Percentiles rank a stretch among this genome's conserved stretches.
These are phyloP conservation scores for Spergularia marina DNA, from an alignment of 148 eudicot genomes.

Conservation along the genomic window DNA sequence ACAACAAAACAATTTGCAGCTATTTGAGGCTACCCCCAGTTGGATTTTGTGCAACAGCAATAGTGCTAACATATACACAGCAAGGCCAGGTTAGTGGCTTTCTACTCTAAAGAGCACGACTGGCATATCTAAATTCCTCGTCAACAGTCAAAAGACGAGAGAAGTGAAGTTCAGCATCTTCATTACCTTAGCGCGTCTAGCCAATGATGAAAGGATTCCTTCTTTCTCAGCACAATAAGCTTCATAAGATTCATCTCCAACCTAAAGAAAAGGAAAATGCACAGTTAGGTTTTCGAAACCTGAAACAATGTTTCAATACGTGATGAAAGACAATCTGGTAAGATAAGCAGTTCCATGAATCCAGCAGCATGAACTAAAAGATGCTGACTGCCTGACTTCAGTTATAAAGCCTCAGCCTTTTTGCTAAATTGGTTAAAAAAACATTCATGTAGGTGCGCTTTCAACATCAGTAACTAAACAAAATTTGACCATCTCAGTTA, in stretches of 20 bases:
- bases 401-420: too few species aligned
- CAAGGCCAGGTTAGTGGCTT: too few species aligned
- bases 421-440: too few species aligned
- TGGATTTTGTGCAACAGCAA: neutral
- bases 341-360: neutral
- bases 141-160: neutral
- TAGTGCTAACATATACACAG: too few species aligned
- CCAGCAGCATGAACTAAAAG: neutral
- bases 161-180: neutral
- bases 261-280: conserved; percentile 40
- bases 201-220: conserved; percentile 81
- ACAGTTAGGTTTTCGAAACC: conserved; percentile 6
- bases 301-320: neutral
- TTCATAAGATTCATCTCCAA: conserved; percentile 87
- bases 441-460: too few species aligned
- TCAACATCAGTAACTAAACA: too few species aligned
- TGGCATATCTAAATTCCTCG: too few species aligned
- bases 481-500: too few species aligned
- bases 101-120: too few species aligned
- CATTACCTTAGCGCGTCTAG: conserved; percentile 89
- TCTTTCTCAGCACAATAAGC: conserved; percentile 72
- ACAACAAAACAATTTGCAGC: neutral
- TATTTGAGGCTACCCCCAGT: neutral
- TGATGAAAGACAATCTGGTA: neutral
- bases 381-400: neutral